A percentile compares a stretch with the other conserved stretches of the same genome.
Evolutionary conservation across 805 yeast genomes (phyloP).

Genomic region (Candida multigemmis): DNA sequence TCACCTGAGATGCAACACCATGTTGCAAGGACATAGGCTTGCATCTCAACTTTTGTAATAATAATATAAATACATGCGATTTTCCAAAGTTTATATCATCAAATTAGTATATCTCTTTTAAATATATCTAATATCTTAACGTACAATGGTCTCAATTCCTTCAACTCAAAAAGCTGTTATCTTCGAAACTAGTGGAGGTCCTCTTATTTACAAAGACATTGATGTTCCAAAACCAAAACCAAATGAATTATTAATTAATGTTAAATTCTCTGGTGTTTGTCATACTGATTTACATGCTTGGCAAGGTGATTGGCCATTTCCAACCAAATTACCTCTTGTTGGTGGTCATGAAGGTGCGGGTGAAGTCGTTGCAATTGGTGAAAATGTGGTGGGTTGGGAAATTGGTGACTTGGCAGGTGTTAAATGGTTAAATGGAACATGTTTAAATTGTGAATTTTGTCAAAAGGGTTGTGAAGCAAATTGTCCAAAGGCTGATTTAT

Average conservation of each 20-base stretch:
- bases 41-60: too few species aligned
- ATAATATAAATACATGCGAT: too few species aligned
- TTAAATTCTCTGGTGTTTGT: slow-evolving; percentile 39
- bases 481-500: slow-evolving; percentile 58
- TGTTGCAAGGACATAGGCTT: too few species aligned
- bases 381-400: slow-evolving; percentile 32
- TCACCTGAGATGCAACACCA: too few species aligned
- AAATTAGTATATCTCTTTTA: too few species aligned
- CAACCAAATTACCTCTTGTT: slow-evolving; percentile 35
- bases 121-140: too few species aligned
- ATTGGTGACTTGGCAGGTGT: slow-evolving; percentile 36
- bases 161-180: slow-evolving; percentile 34
- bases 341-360: slow-evolving; percentile 45
- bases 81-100: too few species aligned
- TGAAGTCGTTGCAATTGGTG: slow-evolving; percentile 34
- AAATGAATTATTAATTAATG: slow-evolving; percentile 32
- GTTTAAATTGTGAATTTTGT: slow-evolving; percentile 34
- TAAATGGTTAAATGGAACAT: slow-evolving; percentile 40
- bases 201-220: slow-evolving; percentile 29
- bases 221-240: slow-evolving; percentile 34
- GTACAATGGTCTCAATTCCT: slow-evolving; percentile 23
- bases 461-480: slow-evolving; percentile 35
- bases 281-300: slow-evolving; percentile 40
- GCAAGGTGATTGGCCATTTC: slow-evolving; percentile 40
- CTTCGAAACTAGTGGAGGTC: slow-evolving; percentile 34